Base-by-base conservation (phyloP, 2,329 filamentous ascomycete genomes). In the Fusarium sp. region DNA sequence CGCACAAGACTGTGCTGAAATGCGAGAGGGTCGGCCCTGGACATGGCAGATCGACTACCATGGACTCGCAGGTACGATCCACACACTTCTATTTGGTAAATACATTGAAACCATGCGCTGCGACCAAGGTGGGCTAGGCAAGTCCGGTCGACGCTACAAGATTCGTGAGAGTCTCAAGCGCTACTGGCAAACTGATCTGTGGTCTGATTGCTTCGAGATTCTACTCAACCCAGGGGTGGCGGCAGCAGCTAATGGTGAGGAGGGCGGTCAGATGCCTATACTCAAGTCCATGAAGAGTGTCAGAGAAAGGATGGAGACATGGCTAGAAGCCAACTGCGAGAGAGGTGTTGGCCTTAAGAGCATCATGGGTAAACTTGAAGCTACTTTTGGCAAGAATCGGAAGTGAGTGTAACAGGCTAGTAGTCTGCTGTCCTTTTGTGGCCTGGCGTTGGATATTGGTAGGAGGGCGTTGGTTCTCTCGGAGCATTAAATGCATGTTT, bases 31-130 rank as follows among this genome's bases (percentile, higher is more conserved):
- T 59, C 88, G 95, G 2, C 94, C 94, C 1, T 99, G 96, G 96
- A 98, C 95, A 2, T 98, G 94, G 84, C 96, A 99, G 79, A 93
- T 98, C 72, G 96, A 99, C 82, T 97, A 98, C 75, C 93, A 97
- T 79, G 96, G 96, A 14, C 86, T 98, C 0, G 96, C 96, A 0
- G 94, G 93, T 7, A 92, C 93, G 25, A 85, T 98, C 7, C 94
- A 99, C 80, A 91, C 89, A 45, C 87, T 99, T 73, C 87, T 99
- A 5, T 99, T 98, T 77, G 95, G 96, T 12, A 94, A 93, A 76
- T 98, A 98, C 81, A 96, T 99, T 74, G 93, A 97, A 77, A 97
- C 93, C 1, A 82, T 87, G 55, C 85, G 87, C 37, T 85, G 81
- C 73, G 83, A 87, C 72, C 79, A 83, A 28, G 86, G 85, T 18